Percentiles rank a stretch among this genome's conserved stretches.
These are phyloP conservation scores for Acephala macrosclerotiorum DNA, from an alignment of 2,329 filamentous ascomycete species.

Conservation along the genomic window DNA sequence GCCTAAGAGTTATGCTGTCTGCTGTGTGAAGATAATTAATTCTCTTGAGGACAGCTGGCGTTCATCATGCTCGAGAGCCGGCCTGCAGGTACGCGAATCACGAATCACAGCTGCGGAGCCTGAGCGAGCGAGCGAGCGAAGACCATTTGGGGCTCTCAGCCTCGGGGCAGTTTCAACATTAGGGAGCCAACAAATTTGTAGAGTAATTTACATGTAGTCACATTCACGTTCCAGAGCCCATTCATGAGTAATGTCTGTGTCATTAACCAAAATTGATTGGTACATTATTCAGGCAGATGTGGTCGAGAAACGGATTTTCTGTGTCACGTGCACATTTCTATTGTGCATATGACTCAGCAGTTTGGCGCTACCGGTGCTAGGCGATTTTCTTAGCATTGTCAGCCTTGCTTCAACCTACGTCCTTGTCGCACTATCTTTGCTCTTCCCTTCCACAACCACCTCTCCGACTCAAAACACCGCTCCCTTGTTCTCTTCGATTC, in stretches of 20 bases:
- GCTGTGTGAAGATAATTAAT: slow-evolving; percentile 17
- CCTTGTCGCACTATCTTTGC: slow-evolving; percentile 11
- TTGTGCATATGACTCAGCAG: too few relatives aligned
- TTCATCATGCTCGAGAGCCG: background rate
- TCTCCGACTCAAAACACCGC: background rate
- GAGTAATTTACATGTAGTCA: background rate
- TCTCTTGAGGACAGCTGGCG: slow-evolving; percentile 18
- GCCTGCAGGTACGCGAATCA: background rate
- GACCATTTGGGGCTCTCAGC: slow-evolving; percentile 4
- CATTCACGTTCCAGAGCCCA: background rate
- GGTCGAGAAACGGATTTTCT: too few relatives aligned
- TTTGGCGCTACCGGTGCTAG: background rate
- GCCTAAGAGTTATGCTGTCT: slow-evolving; percentile 14
- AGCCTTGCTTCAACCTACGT: background rate
- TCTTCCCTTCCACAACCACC: slow-evolving; percentile 13
- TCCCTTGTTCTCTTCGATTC: slow-evolving; percentile 9
- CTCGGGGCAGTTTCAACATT: slow-evolving; percentile 1
- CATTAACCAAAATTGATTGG: background rate
- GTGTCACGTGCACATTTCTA: background rate
- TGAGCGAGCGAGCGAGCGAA: background rate
- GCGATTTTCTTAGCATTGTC: slow-evolving; percentile 12
- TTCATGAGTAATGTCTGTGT: background rate
- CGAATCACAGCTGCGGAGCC: too few relatives aligned
- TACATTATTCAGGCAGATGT: background rate
- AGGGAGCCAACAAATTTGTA: background rate